A percentile compares a stretch with the other conserved stretches of the same genome.
phyloP scores from a whole-genome alignment of 768 basidiomycete species.

The Vararia minispora region DNA sequence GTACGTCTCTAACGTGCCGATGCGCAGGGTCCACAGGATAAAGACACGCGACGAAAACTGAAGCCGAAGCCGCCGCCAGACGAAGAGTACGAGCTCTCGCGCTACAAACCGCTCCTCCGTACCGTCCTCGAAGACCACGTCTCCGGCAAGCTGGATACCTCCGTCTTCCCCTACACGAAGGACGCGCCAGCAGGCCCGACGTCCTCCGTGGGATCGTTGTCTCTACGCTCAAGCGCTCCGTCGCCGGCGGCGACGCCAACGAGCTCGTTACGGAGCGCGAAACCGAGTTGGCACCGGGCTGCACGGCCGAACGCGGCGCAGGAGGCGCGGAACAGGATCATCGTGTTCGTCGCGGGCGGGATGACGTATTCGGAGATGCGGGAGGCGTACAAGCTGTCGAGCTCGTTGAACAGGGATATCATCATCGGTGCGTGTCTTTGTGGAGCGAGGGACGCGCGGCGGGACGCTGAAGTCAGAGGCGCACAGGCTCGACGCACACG shows the following conservation, averaged over 20 bases:
- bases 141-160: constrained; percentile 62
- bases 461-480: not conserved
- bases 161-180: constrained; percentile 81
- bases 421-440: constrained; percentile 58
- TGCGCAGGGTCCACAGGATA: constrained; percentile 56
- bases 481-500: constrained; percentile 79
- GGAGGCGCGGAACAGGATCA: constrained; percentile 58
- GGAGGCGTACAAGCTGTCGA: constrained; percentile 73
- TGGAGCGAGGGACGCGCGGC: too few species aligned
- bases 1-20: not conserved
- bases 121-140: constrained; percentile 84
- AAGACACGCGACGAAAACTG: constrained; percentile 69
- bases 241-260: constrained; percentile 29
- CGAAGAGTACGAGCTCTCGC: constrained; percentile 95
- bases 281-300: constrained; percentile 83
- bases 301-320: constrained; percentile 37
- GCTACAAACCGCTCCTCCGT: constrained; percentile 78
- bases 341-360: constrained; percentile 90
- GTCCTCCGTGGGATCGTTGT: constrained; percentile 26
- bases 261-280: constrained; percentile 78
- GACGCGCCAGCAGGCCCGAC: constrained; percentile 54
- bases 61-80: constrained; percentile 66
- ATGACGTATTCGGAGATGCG: constrained; percentile 95
- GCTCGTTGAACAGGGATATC: constrained; percentile 72
- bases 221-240: constrained; percentile 40